Base-by-base conservation (phyloP, 169 alveolate species). In the Plasmodium coatneyi region DNA sequence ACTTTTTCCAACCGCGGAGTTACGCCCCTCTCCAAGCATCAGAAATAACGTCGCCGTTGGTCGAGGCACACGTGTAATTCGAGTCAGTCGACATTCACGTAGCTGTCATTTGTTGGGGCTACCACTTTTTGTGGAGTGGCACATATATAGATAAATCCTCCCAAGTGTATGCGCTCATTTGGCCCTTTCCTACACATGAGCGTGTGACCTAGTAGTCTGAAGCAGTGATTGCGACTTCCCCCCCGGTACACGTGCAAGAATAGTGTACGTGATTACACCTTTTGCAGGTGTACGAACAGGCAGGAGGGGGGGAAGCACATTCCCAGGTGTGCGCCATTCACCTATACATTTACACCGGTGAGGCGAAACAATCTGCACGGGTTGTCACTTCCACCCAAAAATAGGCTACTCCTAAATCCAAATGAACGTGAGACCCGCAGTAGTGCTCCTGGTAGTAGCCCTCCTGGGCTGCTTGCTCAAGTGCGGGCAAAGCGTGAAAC, bases 401-500 rank as follows among this genome's bases (percentile, higher is more conserved):
- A 49, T 49, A 49, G 7, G 22, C 22, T 9, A 9, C 56, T 1
- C 52, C 60, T 9, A 2, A 32, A 32, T 32, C 56, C 36, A 19
- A n/a, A 66, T 66, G 76, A 16, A 66, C 22, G 19, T 3, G 36
- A 22, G 36, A 3, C 76, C 28, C n/a, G 30, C 41, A 1, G 76
- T 9, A 0, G 36, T 32, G 22, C 30, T 74, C 56, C 54, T 74
- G 3, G 14, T 74, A 2, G 56, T 79, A 19, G 30, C 82, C 34
- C 7, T 87, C 3, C 19, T 87, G 32, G 41, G 66, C 34, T 25
- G 66, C 60, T 12, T 87, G 16, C 52, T 79, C 60, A 54, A 46
- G 34, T 34, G 82, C 32, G 54, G 84, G 19, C 10, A 36, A 39
- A 25, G 93, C n/a, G 80, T 87, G 0, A 76, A 32, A 30, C 49